Evolutionary conservation across 2,329 filamentous ascomycete genomes (phyloP), one percentile per base, ranked within the genome.

Genomic region (Hansfordia pulvinata): DNA sequence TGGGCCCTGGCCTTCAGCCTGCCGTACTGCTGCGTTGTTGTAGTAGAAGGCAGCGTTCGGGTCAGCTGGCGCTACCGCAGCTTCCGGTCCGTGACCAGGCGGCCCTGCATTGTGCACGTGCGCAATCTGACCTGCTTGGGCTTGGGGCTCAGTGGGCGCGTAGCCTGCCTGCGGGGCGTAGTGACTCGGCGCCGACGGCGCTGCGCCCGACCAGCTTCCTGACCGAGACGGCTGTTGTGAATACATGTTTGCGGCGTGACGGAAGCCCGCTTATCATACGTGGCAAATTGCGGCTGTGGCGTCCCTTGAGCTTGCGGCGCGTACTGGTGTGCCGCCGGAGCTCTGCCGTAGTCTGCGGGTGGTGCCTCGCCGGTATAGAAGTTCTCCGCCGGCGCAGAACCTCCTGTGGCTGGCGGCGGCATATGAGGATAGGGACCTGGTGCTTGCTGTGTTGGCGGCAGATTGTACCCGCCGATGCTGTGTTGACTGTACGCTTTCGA

Each of bases 401-500:
- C 53, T 23, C 42, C 53, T 9, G 64, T 52, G 8, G 59, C 52
- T 32, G 64, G 63, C 6, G 69, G 52, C 14, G 73, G 62, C 29
- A 92, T 65, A 4, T 71, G 69, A 8, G 84, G 78, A 46, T 93
- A 93, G 10, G 80, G 65, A 27, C 63, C 68, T 5, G 69, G 50
- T 8, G 68, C 53, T 40, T 56, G 71, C 18, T 59, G 60, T 9
- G 57, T 52, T 19, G 60, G 56, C 11, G 69, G 63, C 8, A 71
- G 50, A 32, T 58, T 66, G 38, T 84, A 84, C 3, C 69, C 67
- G 8, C 75, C 68, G 12, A 84, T 57, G 22, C 55, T 75, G 41
- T 88, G 80, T 43, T 93, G 83, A 36, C 75, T 80, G 49, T 96
- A 96, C 2, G 90, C 88, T 49, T 80, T 92, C 7, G 85, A 93